Conservation (phyloP, 2,329 filamentous ascomycete species). For the Pseudogymnoascus sp. region DNA sequence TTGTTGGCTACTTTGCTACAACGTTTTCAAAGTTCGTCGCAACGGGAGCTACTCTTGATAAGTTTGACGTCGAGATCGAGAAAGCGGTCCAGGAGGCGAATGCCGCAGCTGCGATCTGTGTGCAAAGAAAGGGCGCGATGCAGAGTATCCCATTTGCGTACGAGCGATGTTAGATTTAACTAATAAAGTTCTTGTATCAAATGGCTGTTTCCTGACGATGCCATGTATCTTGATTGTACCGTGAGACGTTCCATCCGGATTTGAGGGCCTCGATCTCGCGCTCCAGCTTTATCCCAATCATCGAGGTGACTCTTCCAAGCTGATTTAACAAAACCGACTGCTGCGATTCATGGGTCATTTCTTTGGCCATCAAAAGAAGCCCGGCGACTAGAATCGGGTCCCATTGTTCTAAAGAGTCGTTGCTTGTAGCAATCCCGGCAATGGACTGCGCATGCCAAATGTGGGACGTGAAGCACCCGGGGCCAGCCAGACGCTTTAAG, state of each 20-base stretch:
- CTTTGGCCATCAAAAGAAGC: conserved; percentile 18
- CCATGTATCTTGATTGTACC: background rate
- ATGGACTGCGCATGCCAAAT: conserved; percentile 27
- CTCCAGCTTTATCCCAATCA: conserved; percentile 16
- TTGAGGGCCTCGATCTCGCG: conserved; percentile 1
- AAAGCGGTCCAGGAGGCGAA: conserved; percentile 2
- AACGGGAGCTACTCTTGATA: background rate
- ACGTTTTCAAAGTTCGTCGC: conserved; percentile 8
- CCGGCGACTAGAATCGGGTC: conserved; percentile 25
- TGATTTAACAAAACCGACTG: conserved; percentile 19
- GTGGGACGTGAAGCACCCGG: conserved; percentile 12
- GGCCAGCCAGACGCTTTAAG: conserved; percentile 1
- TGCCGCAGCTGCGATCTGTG: conserved; percentile 2
- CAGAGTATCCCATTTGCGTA: conserved; percentile 7
- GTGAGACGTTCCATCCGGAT: conserved; percentile 6
- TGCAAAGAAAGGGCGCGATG: conserved; percentile 7
- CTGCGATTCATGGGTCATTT: conserved; percentile 22
- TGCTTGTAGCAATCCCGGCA: conserved; percentile 23
- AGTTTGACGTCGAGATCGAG: conserved; percentile 8
- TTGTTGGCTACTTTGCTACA: conserved; percentile 11
- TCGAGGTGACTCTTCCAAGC: conserved; percentile 13
- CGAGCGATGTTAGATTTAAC: background rate
- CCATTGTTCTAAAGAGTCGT: conserved; percentile 28
- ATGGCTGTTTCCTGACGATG: background rate
- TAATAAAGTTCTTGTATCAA: background rate